A percentile compares a stretch with the other conserved stretches of the same genome.
Conservation (phyloP, 352 stramenopile genomes). For the Sclerospora graminicola region DNA sequence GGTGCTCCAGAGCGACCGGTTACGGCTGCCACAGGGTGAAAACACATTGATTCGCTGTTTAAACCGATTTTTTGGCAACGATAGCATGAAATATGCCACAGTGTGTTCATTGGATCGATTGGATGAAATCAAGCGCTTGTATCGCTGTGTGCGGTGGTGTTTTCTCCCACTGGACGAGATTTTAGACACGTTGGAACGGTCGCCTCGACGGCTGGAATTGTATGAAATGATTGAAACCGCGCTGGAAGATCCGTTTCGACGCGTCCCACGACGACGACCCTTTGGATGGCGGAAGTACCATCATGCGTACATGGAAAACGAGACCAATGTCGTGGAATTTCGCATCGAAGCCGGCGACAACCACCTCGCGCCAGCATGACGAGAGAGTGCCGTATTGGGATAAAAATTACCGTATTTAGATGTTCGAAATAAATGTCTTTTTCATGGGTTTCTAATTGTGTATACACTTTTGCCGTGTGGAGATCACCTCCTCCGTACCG, state of each 20-base stretch:
- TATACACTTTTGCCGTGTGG: too few relatives aligned
- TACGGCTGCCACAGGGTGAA: slow-evolving; percentile 45
- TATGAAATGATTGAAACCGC: slow-evolving; percentile 48
- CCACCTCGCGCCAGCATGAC: slow-evolving; percentile 15
- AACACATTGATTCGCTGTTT: slow-evolving; percentile 34
- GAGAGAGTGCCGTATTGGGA: too few relatives aligned
- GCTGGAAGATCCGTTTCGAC: slow-evolving; percentile 16
- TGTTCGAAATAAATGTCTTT: too few relatives aligned
- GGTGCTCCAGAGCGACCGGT: slow-evolving; percentile 46
- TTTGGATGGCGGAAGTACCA: slow-evolving; percentile 22
- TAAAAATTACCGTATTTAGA: too few relatives aligned
- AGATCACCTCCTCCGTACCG: too few relatives aligned
- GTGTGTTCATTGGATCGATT: slow-evolving; percentile 1
- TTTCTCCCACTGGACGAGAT: slow-evolving; percentile 52
- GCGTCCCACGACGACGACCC: slow-evolving; percentile 17
- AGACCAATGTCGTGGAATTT: slow-evolving; percentile 43
- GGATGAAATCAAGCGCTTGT: slow-evolving; percentile 29
- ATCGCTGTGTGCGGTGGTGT: slow-evolving; percentile 56
- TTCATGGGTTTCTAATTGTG: too few relatives aligned
- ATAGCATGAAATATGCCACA: slow-evolving; percentile 11
- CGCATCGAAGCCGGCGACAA: slow-evolving; percentile 48
- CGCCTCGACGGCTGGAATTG: slow-evolving; percentile 32
- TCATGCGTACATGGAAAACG: slow-evolving; percentile 22
- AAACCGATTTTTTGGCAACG: slow-evolving; percentile 33
- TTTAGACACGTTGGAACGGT: slow-evolving; percentile 29